A percentile compares a stretch with the other conserved stretches of the same genome.
phyloP scores from a whole-genome alignment of 2,329 filamentous ascomycete genomes.

The Neopestalotiopsis clavispora region DNA sequence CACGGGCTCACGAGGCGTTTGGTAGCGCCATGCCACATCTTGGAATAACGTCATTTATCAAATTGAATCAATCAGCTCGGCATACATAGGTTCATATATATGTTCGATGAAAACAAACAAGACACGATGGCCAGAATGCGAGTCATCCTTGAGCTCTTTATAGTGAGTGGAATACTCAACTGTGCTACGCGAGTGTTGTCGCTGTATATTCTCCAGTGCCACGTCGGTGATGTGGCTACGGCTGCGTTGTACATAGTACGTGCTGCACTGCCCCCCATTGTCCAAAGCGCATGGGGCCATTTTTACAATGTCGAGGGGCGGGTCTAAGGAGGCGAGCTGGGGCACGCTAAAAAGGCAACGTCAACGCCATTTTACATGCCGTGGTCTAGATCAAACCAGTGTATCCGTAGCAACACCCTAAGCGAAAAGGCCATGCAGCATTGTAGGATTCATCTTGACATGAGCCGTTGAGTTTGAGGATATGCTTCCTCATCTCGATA shows the following conservation, averaged over 20 bases:
- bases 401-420: slow-evolving; percentile 8
- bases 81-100: neutral
- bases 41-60: no score
- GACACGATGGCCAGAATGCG: neutral
- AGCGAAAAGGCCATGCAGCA: neutral
- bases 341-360: slow-evolving; percentile 9
- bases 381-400: slow-evolving; percentile 4
- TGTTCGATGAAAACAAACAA: neutral
- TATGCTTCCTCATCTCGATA: neutral
- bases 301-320: neutral
- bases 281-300: neutral
- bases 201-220: neutral
- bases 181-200: neutral
- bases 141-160: neutral
- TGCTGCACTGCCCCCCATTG: neutral
- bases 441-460: neutral
- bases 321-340: neutral
- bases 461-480: neutral
- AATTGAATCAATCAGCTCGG: no score
- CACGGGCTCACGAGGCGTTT: no score
- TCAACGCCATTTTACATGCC: slow-evolving; percentile 3
- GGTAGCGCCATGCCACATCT: no score
- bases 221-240: neutral
- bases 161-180: neutral
- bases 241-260: neutral